Evolutionary conservation across 345 rosid genomes (phyloP).

Genomic region (Conringia planisiliqua): DNA sequence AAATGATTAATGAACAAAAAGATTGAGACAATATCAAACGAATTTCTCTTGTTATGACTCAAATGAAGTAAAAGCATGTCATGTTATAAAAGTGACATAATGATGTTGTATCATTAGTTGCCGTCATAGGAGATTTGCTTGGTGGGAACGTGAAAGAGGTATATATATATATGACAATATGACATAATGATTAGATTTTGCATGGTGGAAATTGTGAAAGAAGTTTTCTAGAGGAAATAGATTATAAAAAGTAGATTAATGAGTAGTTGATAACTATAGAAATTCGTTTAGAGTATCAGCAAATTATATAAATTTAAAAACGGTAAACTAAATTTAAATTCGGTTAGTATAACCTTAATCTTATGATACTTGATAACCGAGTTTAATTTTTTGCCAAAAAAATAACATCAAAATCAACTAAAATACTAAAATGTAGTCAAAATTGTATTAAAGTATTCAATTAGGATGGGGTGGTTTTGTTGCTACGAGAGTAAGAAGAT

Average conservation of each 20-base stretch:
- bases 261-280: too few relatives aligned
- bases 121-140: constrained; percentile 16
- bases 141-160: constrained; percentile 22
- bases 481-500: not conserved
- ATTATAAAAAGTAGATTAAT: too few relatives aligned
- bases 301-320: too few relatives aligned
- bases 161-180: too few relatives aligned
- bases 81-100: constrained; percentile 24
- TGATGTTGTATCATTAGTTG: constrained; percentile 26
- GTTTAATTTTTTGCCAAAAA: too few relatives aligned
- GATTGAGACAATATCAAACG: constrained; percentile 1
- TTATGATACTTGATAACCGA: too few relatives aligned
- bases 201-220: constrained; percentile 7
- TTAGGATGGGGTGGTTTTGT: not conserved
- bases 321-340: too few relatives aligned
- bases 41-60: constrained; percentile 1
- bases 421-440: too few relatives aligned
- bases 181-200: constrained; percentile 25
- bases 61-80: constrained; percentile 26
- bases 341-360: too few relatives aligned
- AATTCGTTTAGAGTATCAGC: too few relatives aligned
- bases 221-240: not conserved
- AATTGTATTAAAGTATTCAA: not conserved
- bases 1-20: not conserved
- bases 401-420: too few relatives aligned